Percentiles rank a stretch among this genome's conserved stretches.
Conservation (phyloP, 306 rosid genomes). For the Canavalia ensiformis region DNA sequence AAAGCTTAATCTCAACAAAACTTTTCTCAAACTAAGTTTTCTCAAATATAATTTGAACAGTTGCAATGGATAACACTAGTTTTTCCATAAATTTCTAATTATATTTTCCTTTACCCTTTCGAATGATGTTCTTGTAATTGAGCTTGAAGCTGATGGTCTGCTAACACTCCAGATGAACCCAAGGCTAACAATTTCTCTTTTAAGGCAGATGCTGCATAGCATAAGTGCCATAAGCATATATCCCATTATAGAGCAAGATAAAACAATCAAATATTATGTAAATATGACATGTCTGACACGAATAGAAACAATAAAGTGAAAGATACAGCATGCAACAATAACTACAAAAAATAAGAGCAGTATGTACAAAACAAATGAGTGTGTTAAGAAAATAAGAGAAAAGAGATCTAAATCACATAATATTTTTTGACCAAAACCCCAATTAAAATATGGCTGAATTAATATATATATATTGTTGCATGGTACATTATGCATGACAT, state of each 20-base stretch:
- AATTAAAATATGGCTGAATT: background rate
- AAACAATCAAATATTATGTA: conserved; percentile 20
- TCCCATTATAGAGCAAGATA: conserved; percentile 42
- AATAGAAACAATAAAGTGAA: conserved; percentile 3
- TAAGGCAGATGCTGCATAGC: conserved; percentile 86
- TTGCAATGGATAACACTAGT: conserved; percentile 5
- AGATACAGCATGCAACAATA: conserved; percentile 25
- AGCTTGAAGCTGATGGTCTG: conserved; percentile 99
- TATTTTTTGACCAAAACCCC: conserved; percentile 19
- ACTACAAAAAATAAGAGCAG: background rate
- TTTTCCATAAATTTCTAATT: conserved; percentile 33
- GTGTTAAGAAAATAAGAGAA: conserved; percentile 1
- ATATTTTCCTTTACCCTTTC: conserved; percentile 55
- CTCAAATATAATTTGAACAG: background rate
- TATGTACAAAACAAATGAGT: conserved; percentile 32
- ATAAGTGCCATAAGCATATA: conserved; percentile 54
- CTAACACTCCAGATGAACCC: conserved; percentile 98
- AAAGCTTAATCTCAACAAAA: conserved; percentile 33
- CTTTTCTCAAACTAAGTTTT: background rate
- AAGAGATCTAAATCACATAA: background rate
- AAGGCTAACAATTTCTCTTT: conserved; percentile 88
- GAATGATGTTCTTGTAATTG: conserved; percentile 93
- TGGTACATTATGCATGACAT: conserved; percentile 21
- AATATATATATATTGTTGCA: background rate
- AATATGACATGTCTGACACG: conserved; percentile 36